phyloP scores from a whole-genome alignment of 495 filamentous ascomycete species.

The Staphylotrichum longicolle region DNA sequence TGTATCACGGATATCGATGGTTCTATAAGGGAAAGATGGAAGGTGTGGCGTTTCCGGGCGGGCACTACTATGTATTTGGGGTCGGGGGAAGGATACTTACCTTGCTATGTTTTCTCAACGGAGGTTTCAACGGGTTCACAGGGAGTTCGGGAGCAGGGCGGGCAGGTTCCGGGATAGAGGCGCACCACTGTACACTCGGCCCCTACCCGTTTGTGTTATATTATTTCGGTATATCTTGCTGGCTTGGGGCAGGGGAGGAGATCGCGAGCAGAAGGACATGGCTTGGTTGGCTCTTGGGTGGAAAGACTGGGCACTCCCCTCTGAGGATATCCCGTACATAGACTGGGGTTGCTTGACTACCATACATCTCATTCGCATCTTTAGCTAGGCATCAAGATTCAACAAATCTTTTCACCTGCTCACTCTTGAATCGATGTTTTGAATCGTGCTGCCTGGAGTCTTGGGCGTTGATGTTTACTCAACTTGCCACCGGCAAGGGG shows the following conservation, averaged over 20 bases:
- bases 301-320: not conserved
- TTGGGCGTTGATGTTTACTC: not conserved
- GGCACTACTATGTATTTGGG: not conserved
- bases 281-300: not conserved
- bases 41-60: conserved; percentile 11
- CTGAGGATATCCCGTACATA: not conserved
- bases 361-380: not conserved
- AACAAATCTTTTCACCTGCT: not conserved
- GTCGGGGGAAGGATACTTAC: conserved; percentile 8
- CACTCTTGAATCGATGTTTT: too few species aligned
- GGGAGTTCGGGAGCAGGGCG: conserved; percentile 1
- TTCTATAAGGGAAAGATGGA: not conserved
- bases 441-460: not conserved
- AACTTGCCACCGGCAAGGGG: not conserved
- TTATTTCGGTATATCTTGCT: not conserved
- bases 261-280: not conserved
- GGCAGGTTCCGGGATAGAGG: conserved; percentile 6
- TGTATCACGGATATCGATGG: conserved; percentile 1
- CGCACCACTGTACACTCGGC: not conserved
- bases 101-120: not conserved
- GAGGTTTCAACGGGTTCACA: not conserved
- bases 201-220: not conserved
- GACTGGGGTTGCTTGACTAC: too few species aligned
- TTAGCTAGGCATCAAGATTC: conserved; percentile 12
- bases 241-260: not conserved